Percentiles rank a stretch among this genome's conserved stretches.
phyloP scores from a whole-genome alignment of 306 rosid species.

The Astragalus membranaceus region DNA sequence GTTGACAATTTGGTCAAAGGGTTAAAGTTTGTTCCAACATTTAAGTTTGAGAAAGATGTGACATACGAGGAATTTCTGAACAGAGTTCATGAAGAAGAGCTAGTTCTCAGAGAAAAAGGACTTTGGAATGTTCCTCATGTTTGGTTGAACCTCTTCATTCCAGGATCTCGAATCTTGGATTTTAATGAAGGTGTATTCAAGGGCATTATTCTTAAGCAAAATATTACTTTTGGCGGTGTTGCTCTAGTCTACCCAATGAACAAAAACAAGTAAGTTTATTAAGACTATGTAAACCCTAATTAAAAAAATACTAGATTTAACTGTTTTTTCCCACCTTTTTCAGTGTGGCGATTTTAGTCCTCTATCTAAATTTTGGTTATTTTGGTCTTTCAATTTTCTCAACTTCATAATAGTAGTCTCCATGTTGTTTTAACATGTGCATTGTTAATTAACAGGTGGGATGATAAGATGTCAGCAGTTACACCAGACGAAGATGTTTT shows the following conservation, averaged over 20 bases:
- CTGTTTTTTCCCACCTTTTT: too few species aligned
- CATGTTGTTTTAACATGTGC: background rate
- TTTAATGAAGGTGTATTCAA: conserved; percentile 49
- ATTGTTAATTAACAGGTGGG: conserved; percentile 42
- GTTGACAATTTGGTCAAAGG: conserved; percentile 24
- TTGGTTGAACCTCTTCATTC: conserved; percentile 58
- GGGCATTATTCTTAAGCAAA: conserved; percentile 42
- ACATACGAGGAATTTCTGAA: conserved; percentile 42
- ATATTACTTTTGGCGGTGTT: conserved; percentile 23
- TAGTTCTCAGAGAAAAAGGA: conserved; percentile 28
- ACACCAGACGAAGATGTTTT: conserved; percentile 54
- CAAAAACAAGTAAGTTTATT: conserved; percentile 36
- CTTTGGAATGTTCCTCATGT: conserved; percentile 63
- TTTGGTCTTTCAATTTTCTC: too few species aligned
- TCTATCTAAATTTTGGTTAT: too few species aligned
- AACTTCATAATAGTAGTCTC: too few species aligned
- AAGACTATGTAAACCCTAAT: background rate
- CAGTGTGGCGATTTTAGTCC: too few species aligned
- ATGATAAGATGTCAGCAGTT: conserved; percentile 43
- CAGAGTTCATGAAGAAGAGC: conserved; percentile 39
- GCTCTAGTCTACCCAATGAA: conserved; percentile 37
- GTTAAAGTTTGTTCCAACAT: conserved; percentile 31
- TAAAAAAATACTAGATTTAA: too few species aligned
- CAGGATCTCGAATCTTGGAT: conserved; percentile 44
- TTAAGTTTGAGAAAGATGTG: conserved; percentile 40